phyloP scores from a whole-genome alignment of 2,329 filamentous ascomycete species.

The Neonectria ditissima region DNA sequence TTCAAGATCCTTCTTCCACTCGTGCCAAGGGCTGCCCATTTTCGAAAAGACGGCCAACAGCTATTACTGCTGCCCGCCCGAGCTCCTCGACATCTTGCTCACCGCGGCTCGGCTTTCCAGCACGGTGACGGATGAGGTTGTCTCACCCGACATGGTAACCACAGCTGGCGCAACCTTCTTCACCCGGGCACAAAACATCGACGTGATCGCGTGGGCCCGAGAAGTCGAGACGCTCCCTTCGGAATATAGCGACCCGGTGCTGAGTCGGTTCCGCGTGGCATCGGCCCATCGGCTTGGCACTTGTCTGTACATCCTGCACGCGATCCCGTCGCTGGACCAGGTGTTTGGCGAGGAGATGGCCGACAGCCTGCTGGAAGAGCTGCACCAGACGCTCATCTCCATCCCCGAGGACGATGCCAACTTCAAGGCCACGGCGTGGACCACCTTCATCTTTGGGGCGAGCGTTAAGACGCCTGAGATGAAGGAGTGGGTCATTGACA shows the following conservation, averaged over 20 bases:
- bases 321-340: constrained; percentile 46
- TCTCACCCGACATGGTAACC: constrained; percentile 46
- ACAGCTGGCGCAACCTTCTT: constrained; percentile 51
- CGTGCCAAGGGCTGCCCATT: constrained; percentile 52
- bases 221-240: constrained; percentile 50
- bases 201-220: constrained; percentile 56
- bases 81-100: constrained; percentile 58
- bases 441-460: constrained; percentile 67
- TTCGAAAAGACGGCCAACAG: constrained; percentile 57
- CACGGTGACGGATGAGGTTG: constrained; percentile 40
- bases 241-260: constrained; percentile 49
- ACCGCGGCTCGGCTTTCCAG: constrained; percentile 56
- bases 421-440: constrained; percentile 69
- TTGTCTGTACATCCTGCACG: constrained; percentile 60
- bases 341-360: constrained; percentile 45
- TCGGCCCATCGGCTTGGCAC: constrained; percentile 58
- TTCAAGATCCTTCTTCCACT: constrained; percentile 50
- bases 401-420: constrained; percentile 63
- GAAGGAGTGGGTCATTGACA: constrained; percentile 62
- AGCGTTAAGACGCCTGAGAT: constrained; percentile 57
- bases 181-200: constrained; percentile 53
- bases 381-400: constrained; percentile 59
- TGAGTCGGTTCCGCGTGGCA: constrained; percentile 55
- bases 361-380: constrained; percentile 56
- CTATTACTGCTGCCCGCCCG: constrained; percentile 60